Percentiles rank a stretch among this genome's conserved stretches.
Evolutionary conservation across 371 early-diverging fungal species (phyloP).

Genomic region (Rhizopus arrhizus): DNA sequence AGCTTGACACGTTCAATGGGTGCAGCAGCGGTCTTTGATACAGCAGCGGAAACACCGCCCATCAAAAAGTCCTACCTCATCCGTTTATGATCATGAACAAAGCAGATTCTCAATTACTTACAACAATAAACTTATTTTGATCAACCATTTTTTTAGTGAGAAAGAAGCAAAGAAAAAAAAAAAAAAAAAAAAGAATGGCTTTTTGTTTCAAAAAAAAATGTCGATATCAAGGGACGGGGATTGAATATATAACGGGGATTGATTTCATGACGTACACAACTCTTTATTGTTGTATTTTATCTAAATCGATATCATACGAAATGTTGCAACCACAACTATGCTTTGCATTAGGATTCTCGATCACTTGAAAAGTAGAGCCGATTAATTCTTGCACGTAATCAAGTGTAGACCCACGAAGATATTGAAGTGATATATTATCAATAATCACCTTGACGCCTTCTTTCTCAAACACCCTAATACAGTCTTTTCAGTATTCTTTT

Average conservation of each 20-base stretch:
- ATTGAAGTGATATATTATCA: slow-evolving; percentile 80
- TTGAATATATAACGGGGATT: background rate
- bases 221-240: background rate
- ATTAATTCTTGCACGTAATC: slow-evolving; percentile 93
- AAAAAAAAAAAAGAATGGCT: too few relatives aligned
- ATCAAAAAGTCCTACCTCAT: slow-evolving; percentile 52
- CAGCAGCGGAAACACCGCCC: slow-evolving; percentile 89
- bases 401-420: slow-evolving; percentile 84
- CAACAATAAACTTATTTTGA: slow-evolving; percentile 48
- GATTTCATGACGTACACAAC: background rate
- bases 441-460: slow-evolving; percentile 82
- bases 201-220: background rate
- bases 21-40: slow-evolving; percentile 91
- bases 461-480: slow-evolving; percentile 72
- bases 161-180: background rate
- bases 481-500: too few relatives aligned
- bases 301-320: slow-evolving; percentile 56
- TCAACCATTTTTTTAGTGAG: background rate
- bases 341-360: slow-evolving; percentile 88
- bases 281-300: slow-evolving; percentile 26
- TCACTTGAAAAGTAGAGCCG: slow-evolving; percentile 89
- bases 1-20: slow-evolving; percentile 89
- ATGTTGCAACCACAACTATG: slow-evolving; percentile 92
- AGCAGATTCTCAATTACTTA: slow-evolving; percentile 28
- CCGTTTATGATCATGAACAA: background rate